Conservation (phyloP, 2,329 filamentous ascomycete genomes). For the Clarireedia hainanense region DNA sequence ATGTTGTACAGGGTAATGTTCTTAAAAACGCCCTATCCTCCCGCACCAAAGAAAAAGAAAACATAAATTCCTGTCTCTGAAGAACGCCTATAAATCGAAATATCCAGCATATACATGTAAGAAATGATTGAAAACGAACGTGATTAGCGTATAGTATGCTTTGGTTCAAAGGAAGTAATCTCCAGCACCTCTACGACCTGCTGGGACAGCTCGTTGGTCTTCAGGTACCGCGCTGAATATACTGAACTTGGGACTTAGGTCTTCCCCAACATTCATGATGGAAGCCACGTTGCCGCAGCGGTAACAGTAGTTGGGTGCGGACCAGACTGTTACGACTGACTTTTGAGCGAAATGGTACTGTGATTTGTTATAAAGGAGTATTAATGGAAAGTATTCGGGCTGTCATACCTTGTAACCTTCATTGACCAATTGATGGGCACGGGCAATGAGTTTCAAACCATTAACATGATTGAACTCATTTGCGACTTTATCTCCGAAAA, state of each 20-base stretch:
- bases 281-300: conserved; percentile 50
- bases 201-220: conserved; percentile 71
- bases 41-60: not conserved
- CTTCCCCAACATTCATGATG: conserved; percentile 84
- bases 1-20: not conserved
- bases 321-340: conserved; percentile 77
- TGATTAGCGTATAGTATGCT: conserved; percentile 6
- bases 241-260: conserved; percentile 83
- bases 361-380: conserved; percentile 24
- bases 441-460: conserved; percentile 61
- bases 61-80: not conserved
- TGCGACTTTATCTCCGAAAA: conserved; percentile 55
- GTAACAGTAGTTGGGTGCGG: conserved; percentile 40
- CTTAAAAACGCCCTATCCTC: not conserved
- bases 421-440: conserved; percentile 68
- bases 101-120: conserved; percentile 5
- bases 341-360: conserved; percentile 91
- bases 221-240: conserved; percentile 89
- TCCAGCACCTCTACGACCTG: conserved; percentile 57
- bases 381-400: not conserved
- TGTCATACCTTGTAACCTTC: conserved; percentile 60
- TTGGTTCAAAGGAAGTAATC: conserved; percentile 55
- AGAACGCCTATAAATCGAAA: not conserved
- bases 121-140: not conserved
- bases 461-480: conserved; percentile 75